phyloP scores from a whole-genome alignment of 306 rosid species.

The Cicer pinnatifidum region DNA sequence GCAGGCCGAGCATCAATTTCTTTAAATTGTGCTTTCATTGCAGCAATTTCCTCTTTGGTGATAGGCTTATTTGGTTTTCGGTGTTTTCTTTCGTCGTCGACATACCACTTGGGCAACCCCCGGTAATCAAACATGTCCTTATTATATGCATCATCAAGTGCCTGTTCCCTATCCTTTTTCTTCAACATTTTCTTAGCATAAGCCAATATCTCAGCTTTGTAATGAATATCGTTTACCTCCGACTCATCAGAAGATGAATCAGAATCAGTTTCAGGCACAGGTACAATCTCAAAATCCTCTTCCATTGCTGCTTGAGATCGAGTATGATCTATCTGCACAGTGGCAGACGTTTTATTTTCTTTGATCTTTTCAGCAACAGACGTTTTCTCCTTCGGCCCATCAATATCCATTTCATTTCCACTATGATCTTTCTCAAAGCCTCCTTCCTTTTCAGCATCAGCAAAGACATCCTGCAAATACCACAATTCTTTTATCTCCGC shows the following conservation, averaged over 20 bases:
- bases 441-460: slow-evolving; percentile 79
- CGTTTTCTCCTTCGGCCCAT: slow-evolving; percentile 46
- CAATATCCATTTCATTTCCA: slow-evolving; percentile 74
- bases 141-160: slow-evolving; percentile 81
- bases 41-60: slow-evolving; percentile 79
- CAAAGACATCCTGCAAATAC: slow-evolving; percentile 90
- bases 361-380: slow-evolving; percentile 45
- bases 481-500: slow-evolving; percentile 79
- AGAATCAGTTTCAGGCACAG: slow-evolving; percentile 83
- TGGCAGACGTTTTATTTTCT: slow-evolving; percentile 44
- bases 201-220: slow-evolving; percentile 84
- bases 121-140: slow-evolving; percentile 80
- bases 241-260: slow-evolving; percentile 77
- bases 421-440: slow-evolving; percentile 59
- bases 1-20: slow-evolving; percentile 89
- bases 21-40: slow-evolving; percentile 89
- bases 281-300: slow-evolving; percentile 78
- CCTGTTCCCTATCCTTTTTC: slow-evolving; percentile 72
- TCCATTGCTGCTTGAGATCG: slow-evolving; percentile 50
- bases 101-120: slow-evolving; percentile 88
- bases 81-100: slow-evolving; percentile 86
- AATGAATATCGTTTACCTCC: slow-evolving; percentile 51
- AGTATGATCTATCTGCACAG: slow-evolving; percentile 35
- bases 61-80: slow-evolving; percentile 71
- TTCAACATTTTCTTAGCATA: slow-evolving; percentile 80